Evolutionary conservation across 179 eudicot species (phyloP).

Genomic region (Beta corolliflora): DNA sequence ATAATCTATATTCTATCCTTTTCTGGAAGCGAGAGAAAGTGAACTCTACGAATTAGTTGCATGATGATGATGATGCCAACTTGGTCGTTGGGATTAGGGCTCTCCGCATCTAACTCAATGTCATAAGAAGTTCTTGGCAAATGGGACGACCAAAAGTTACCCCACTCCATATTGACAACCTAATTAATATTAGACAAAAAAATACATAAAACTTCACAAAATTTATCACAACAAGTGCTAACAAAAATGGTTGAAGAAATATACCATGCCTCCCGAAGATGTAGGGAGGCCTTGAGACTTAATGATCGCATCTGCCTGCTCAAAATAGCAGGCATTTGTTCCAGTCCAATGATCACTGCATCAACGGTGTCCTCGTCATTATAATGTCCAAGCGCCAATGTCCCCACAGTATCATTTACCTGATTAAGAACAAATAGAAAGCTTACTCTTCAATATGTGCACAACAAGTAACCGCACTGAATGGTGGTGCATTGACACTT

Average conservation of each 20-base stretch:
- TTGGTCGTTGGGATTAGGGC: slow-evolving; percentile 57
- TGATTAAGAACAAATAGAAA: slow-evolving; percentile 23
- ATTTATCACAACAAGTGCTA: not conserved
- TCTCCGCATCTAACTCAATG: slow-evolving; percentile 45
- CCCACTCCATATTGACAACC: slow-evolving; percentile 99
- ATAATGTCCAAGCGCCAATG: slow-evolving; percentile 54
- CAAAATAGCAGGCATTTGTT: slow-evolving; percentile 53
- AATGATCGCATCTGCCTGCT: slow-evolving; percentile 46
- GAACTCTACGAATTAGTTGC: not conserved
- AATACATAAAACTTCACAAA: not conserved
- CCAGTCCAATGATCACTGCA: slow-evolving; percentile 50
- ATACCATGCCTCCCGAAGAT: slow-evolving; percentile 51
- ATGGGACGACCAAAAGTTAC: slow-evolving; percentile 94
- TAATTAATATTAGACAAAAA: slow-evolving; percentile 23
- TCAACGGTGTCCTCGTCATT: slow-evolving; percentile 53
- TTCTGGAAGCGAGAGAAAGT: not conserved
- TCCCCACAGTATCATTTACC: slow-evolving; percentile 60
- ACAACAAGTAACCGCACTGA: no score
- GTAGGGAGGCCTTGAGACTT: slow-evolving; percentile 47
- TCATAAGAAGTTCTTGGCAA: slow-evolving; percentile 54
- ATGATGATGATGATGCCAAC: slow-evolving; percentile 16
- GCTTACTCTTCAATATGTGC: not conserved
- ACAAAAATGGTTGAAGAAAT: slow-evolving; percentile 5
- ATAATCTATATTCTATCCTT: not conserved
- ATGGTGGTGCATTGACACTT: no score